Percentiles rank a stretch among this genome's conserved stretches.
Conservation (phyloP, 352 stramenopile genomes). For the Elongisporangium anandrum region DNA sequence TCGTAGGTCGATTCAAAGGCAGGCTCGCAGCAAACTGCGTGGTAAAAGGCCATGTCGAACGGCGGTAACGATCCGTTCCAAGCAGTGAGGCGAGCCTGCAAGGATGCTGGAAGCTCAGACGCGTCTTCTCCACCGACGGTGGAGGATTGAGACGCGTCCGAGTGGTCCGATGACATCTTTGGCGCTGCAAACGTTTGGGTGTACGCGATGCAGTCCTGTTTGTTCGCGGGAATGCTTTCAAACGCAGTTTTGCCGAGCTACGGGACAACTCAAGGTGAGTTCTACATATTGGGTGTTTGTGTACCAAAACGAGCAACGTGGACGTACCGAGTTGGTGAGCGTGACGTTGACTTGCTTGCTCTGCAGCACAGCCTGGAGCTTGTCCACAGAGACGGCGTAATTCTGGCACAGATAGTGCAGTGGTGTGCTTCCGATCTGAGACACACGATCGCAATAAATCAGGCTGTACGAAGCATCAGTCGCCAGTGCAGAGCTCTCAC, state of each 20-base stretch:
- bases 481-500: conserved; percentile 14
- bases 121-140: conserved; percentile 63
- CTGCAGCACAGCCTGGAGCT: conserved; percentile 54
- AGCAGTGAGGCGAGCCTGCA: conserved; percentile 29
- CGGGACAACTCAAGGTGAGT: background rate
- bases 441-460: conserved; percentile 3
- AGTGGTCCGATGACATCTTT: conserved; percentile 20
- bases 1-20: conserved; percentile 58
- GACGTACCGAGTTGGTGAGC: conserved; percentile 54
- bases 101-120: conserved; percentile 39
- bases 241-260: conserved; percentile 64
- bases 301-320: background rate
- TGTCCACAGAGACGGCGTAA: conserved; percentile 41
- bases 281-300: no score
- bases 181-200: conserved; percentile 52
- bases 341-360: conserved; percentile 62
- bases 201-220: conserved; percentile 56
- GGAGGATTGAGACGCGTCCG: conserved; percentile 9
- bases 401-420: conserved; percentile 78
- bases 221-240: conserved; percentile 48
- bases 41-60: conserved; percentile 76
- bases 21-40: conserved; percentile 69
- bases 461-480: background rate
- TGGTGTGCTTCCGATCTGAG: conserved; percentile 69
- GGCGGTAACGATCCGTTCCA: conserved; percentile 76